Percentiles rank a stretch among this genome's conserved stretches.
Evolutionary conservation across 257 asterid species (phyloP).

Genomic region (Verbena officinalis): DNA sequence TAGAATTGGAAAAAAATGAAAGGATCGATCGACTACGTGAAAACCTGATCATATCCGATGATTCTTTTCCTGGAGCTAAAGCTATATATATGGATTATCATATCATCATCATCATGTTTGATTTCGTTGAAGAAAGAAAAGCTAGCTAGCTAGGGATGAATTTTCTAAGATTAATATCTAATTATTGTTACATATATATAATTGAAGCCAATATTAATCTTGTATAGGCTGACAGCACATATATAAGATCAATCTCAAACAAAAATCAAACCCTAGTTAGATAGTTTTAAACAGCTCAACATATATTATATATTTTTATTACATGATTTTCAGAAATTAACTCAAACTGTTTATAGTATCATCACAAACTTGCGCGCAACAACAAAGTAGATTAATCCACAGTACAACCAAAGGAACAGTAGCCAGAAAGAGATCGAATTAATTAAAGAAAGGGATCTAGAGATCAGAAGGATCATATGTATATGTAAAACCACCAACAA

Average conservation of each 20-base stretch:
- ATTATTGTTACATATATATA: too few relatives aligned
- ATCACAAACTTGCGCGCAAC: not conserved
- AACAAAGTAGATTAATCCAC: not conserved
- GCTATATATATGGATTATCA: not conserved
- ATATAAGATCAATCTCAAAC: slow-evolving; percentile 2
- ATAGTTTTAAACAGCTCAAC: slow-evolving; percentile 5
- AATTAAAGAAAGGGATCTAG: slow-evolving; percentile 6
- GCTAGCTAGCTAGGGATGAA: too few relatives aligned
- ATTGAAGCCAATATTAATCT: too few relatives aligned
- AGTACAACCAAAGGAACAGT: not conserved
- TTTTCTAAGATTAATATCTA: too few relatives aligned
- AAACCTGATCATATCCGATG: not conserved
- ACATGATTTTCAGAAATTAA: slow-evolving; percentile 16
- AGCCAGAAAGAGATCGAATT: slow-evolving; percentile 12
- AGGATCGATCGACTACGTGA: too few relatives aligned
- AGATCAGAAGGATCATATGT: not conserved
- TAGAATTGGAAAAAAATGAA: too few relatives aligned
- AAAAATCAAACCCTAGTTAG: slow-evolving; percentile 26
- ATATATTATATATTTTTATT: not conserved
- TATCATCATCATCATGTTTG: too few relatives aligned
- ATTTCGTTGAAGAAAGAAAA: not conserved
- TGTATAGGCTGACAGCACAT: not conserved
- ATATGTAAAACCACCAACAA: slow-evolving; percentile 22
- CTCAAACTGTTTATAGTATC: slow-evolving; percentile 5
- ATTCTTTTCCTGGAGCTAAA: too few relatives aligned